Evolutionary conservation across 495 filamentous ascomycete genomes (phyloP), one percentile per base, ranked within the genome.

Genomic region (Penicillium arizonense): DNA sequence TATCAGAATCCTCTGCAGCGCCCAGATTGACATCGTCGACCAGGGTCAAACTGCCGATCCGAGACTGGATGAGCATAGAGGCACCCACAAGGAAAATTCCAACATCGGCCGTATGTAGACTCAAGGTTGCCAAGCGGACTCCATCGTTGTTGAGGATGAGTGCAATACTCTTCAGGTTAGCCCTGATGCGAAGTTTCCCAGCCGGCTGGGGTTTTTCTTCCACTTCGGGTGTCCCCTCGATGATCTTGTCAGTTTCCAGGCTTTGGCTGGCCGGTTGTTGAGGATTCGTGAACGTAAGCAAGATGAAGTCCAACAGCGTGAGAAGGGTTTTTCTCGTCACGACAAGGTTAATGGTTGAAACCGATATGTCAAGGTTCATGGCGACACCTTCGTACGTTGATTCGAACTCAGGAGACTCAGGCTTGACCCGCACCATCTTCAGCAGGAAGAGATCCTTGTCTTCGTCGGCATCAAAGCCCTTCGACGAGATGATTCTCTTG

Each of bases 141-240:
- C 94, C 95, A 63, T 98, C 94, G 60, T 98, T 97, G 66, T 98
- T 98, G n/a, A 98, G 81, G 57, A 98, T 92, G 44, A 97, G 78
- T 12, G 87, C 81, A 61, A 98, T 95, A 75, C 89, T 94, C 72
- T 96, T 91, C 39, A 98, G 73, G 51, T 96, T 85, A 21, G 95
- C 84, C 73, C 96, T 96, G 72, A 98, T 91, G 18, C 85, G 81
- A 55, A 90, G 83, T 56, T 88, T 90, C 32, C 72, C 62, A 54
- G 44, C 59, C 53, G 70, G 65, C 42, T 79, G 68, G 35, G 66
- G 52, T 57, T 63, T 56, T 57, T 75, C 68, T 47, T 75, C 62
- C 18, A 70, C 69, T 47, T 73, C 60, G 37, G 69, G 59, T 21
- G 65, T 57, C 7, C 72, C 75, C 44, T 81, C 71, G 50, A 84